Base-by-base conservation (phyloP, 2,329 filamentous ascomycete genomes). In the Penicillium sp. region DNA sequence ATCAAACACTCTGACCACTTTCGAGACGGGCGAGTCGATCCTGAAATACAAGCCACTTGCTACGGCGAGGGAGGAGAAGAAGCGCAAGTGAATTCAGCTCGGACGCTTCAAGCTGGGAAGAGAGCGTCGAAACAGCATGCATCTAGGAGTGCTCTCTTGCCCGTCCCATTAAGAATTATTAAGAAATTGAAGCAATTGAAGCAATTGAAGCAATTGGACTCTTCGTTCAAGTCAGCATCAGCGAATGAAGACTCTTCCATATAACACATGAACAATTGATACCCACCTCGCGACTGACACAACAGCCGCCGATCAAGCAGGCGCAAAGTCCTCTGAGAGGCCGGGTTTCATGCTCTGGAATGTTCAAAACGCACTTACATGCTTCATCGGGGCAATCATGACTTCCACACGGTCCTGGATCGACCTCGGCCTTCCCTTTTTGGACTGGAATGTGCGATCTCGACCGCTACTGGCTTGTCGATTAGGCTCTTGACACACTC, bases 21-120 rank as follows among this genome's bases (percentile, higher is more conserved):
- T 54, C 22, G 63, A 66, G 57, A 65, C 64, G 6, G 64, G 64
- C 19, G 64, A 66, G 41, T 65, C 64, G 6, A 62, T 66, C 27
- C 40, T 66, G 35, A 65, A 63, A 41, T 65, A 66, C 40, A 58
- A 60, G 27, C 47, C 58, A 5, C 47, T 27, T n/a, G 22, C 44
- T 3, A 36, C 40, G 33, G 44, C 24, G 19, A 35, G 33, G 11
- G 46, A 58, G 13, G 58, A 60, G 7, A 66, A 63, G 51, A 66
- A 66, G 44, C 54, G 49, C 33, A 57, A 55, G 31, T 66, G 53
- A 22, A 22, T 22, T 22, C 22, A 22, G 22, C 22, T 22, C 22
- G 22, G 22, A 22, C 22, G 2, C 22, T 22, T 22, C 4, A 22
- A 22, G 22, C 22, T 22, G 11, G 14, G 41, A 10, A 24, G 41